phyloP scores from a whole-genome alignment of 2,329 filamentous ascomycete genomes.

The Exophiala xenobiotica region DNA sequence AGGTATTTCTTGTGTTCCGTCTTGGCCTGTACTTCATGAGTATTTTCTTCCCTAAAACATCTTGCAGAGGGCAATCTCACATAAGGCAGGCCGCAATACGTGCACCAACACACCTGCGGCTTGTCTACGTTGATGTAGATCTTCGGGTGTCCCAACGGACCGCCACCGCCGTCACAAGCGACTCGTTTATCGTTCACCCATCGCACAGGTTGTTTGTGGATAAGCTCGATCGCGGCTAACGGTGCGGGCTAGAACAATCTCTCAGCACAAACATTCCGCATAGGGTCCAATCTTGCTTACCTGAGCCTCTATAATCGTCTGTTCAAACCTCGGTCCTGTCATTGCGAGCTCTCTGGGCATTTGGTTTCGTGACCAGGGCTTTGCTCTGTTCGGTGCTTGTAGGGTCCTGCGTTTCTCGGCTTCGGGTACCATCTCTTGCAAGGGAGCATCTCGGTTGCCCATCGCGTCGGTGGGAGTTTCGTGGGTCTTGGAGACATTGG shows the following conservation, averaged over 20 bases:
- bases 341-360: constrained; percentile 78
- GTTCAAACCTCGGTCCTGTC: constrained; percentile 92
- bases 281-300: constrained; percentile 48
- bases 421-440: constrained; percentile 57
- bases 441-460: constrained; percentile 49
- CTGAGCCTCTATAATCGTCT: constrained; percentile 91
- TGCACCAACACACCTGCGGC: constrained; percentile 85
- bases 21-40: constrained; percentile 65
- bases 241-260: constrained; percentile 70
- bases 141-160: constrained; percentile 82
- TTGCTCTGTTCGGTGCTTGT: constrained; percentile 84
- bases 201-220: constrained; percentile 90
- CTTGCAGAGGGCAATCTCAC: constrained; percentile 56
- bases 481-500: constrained; percentile 63
- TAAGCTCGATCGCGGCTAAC: constrained; percentile 86
- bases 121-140: constrained; percentile 99
- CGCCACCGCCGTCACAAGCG: constrained; percentile 88
- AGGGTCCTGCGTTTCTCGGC: constrained; percentile 58
- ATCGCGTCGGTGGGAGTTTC: constrained; percentile 52
- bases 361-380: constrained; percentile 84
- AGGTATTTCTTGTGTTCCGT: constrained; percentile 84
- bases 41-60: constrained; percentile 7
- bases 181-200: constrained; percentile 84
- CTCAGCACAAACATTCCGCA: constrained; percentile 34
- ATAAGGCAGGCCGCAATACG: constrained; percentile 90